Evolutionary conservation across 257 asterid genomes (phyloP).

Genomic region (Petunia secreta): DNA sequence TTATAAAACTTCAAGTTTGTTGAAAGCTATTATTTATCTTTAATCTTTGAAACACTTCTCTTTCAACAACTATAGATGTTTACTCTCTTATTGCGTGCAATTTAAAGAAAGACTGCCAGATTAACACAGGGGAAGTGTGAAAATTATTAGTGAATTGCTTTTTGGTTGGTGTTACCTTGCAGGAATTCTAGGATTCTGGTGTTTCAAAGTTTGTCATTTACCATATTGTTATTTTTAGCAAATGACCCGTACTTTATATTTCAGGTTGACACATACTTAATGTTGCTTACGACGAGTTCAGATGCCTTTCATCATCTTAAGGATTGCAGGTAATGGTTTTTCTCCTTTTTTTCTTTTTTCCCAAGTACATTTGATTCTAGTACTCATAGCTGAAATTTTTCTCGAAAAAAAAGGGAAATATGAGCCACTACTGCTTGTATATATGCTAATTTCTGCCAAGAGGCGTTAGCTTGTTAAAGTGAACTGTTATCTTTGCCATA

Average conservation of each 20-base stretch:
- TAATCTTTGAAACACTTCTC: not conserved
- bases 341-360: not conserved
- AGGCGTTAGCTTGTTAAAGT: constrained; percentile 30
- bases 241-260: constrained; percentile 13
- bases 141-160: not conserved
- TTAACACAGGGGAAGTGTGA: not conserved
- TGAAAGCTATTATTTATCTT: constrained; percentile 15
- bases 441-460: constrained; percentile 20
- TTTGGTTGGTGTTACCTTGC: not conserved
- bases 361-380: not conserved
- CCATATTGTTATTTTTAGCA: not conserved
- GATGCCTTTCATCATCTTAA: constrained; percentile 92
- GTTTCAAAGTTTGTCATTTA: not conserved
- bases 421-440: not conserved
- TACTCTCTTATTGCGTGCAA: constrained; percentile 10
- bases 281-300: constrained; percentile 85
- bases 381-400: not conserved
- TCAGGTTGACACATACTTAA: constrained; percentile 85
- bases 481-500: constrained; percentile 10
- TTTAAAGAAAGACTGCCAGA: not conserved
- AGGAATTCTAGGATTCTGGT: not conserved
- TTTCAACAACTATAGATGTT: not conserved
- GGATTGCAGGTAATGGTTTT: constrained; percentile 73
- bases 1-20: not conserved
- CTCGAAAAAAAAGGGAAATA: constrained; percentile 16